Evolutionary conservation across 129 eudicot species (phyloP).

Genomic region (Glebionis coronaria): DNA sequence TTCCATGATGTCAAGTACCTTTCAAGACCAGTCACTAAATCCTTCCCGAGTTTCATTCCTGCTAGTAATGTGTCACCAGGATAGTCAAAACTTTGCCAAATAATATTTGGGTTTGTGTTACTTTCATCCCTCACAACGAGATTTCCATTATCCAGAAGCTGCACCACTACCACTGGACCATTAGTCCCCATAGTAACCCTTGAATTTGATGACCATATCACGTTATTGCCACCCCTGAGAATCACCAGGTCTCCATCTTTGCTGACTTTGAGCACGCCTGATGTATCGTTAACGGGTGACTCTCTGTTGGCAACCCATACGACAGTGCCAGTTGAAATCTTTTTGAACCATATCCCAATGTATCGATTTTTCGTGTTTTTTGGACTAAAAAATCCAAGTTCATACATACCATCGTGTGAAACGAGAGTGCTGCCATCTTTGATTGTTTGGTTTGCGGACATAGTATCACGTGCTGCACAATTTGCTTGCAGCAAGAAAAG

Average conservation of each 20-base stretch:
- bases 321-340: constrained; percentile 16
- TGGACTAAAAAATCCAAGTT: constrained; percentile 26
- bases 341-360: constrained; percentile 31
- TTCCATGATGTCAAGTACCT: no score
- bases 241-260: constrained; percentile 6
- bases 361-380: constrained; percentile 15
- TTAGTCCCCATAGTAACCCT: not conserved
- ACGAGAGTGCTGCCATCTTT: constrained; percentile 18
- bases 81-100: no score
- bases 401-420: not conserved
- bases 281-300: not conserved
- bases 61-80: no score
- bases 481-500: not conserved
- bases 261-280: constrained; percentile 4
- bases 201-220: constrained; percentile 24
- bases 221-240: not conserved
- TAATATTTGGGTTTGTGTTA: not conserved
- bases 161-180: not conserved
- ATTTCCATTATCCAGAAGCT: constrained; percentile 19
- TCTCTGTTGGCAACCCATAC: constrained; percentile 28
- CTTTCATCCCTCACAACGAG: no score
- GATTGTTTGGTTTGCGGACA: not conserved
- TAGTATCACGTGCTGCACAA: constrained; percentile 10
- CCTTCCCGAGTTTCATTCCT: no score
- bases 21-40: no score